These are phyloP conservation scores for Melaleuca alternifolia DNA, from an alignment of 345 rosid genomes.

Conservation along the genomic window DNA sequence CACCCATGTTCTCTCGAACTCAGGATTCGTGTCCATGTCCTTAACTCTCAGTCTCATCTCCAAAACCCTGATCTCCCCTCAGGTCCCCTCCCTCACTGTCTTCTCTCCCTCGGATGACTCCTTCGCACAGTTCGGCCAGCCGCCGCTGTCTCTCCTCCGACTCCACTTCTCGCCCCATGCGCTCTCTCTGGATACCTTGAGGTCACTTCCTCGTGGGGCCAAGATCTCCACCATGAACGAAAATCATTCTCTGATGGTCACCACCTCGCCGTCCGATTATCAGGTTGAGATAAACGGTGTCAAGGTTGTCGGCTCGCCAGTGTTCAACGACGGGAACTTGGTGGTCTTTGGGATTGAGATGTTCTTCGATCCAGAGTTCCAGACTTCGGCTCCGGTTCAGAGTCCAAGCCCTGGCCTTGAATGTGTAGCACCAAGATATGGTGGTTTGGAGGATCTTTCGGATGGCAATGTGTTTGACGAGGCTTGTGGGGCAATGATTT, in stretches of 20 bases:
- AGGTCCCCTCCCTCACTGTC: slow-evolving; percentile 23
- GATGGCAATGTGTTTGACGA: neutral
- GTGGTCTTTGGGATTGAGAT: slow-evolving; percentile 15
- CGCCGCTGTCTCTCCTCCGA: slow-evolving; percentile 22
- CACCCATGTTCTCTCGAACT: slow-evolving; percentile 12
- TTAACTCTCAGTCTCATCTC: slow-evolving; percentile 19
- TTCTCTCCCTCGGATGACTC: slow-evolving; percentile 31
- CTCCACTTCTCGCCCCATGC: slow-evolving; percentile 24
- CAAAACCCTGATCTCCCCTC: neutral
- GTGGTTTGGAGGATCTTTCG: neutral
- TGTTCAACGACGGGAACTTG: slow-evolving; percentile 29
- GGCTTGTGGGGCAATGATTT: slow-evolving; percentile 10
- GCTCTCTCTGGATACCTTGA: slow-evolving; percentile 14
- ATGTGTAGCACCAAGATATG: neutral
- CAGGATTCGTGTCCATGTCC: slow-evolving; percentile 28
- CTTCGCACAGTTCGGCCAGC: slow-evolving; percentile 25
- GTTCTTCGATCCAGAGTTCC: slow-evolving; percentile 20
- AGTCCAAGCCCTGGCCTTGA: neutral
- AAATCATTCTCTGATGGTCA: slow-evolving; percentile 23
- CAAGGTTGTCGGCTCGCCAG: slow-evolving; percentile 4
- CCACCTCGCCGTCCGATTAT: slow-evolving; percentile 1
- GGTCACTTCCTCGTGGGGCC: slow-evolving; percentile 14
- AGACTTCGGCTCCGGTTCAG: neutral
- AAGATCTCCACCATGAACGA: slow-evolving; percentile 22
- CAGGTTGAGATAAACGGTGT: slow-evolving; percentile 13